Evolutionary conservation across 2,329 filamentous ascomycete species (phyloP).

Genomic region (Pseudopithomyces chartarum): DNA sequence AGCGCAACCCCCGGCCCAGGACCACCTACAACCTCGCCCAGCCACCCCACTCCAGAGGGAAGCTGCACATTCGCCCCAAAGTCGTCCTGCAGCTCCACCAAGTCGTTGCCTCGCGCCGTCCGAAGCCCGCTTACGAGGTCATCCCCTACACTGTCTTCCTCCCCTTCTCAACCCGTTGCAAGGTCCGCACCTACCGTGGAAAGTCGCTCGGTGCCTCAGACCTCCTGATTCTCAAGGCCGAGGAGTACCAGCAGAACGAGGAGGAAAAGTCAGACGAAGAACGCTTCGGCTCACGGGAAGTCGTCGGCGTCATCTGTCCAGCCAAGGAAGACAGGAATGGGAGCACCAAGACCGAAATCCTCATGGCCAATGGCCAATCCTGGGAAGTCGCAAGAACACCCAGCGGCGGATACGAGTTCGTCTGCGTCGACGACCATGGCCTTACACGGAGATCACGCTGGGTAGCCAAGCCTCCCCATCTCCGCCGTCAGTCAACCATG

Average conservation of each 20-base stretch:
- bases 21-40: slow-evolving; percentile 71
- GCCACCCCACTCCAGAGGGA: slow-evolving; percentile 63
- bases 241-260: slow-evolving; percentile 60
- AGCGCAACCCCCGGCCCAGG: slow-evolving; percentile 58
- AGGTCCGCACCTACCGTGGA: slow-evolving; percentile 68
- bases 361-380: slow-evolving; percentile 57
- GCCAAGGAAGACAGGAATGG: slow-evolving; percentile 57
- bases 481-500: slow-evolving; percentile 30
- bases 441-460: slow-evolving; percentile 68
- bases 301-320: slow-evolving; percentile 73
- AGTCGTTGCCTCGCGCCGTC: slow-evolving; percentile 63
- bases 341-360: slow-evolving; percentile 69
- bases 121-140: slow-evolving; percentile 73
- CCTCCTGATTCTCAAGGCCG: slow-evolving; percentile 71
- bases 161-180: slow-evolving; percentile 51
- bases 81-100: slow-evolving; percentile 74
- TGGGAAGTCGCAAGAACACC: slow-evolving; percentile 51
- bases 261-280: slow-evolving; percentile 57
- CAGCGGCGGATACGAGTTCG: slow-evolving; percentile 61
- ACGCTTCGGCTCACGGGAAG: slow-evolving; percentile 55
- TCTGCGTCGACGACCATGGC: slow-evolving; percentile 63
- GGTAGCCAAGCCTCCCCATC: slow-evolving; percentile 58
- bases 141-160: slow-evolving; percentile 68
- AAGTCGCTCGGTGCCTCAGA: slow-evolving; percentile 71
- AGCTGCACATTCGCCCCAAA: slow-evolving; percentile 69